phyloP scores from a whole-genome alignment of 2,329 filamentous ascomycete species.

The Alternaria arbusti region DNA sequence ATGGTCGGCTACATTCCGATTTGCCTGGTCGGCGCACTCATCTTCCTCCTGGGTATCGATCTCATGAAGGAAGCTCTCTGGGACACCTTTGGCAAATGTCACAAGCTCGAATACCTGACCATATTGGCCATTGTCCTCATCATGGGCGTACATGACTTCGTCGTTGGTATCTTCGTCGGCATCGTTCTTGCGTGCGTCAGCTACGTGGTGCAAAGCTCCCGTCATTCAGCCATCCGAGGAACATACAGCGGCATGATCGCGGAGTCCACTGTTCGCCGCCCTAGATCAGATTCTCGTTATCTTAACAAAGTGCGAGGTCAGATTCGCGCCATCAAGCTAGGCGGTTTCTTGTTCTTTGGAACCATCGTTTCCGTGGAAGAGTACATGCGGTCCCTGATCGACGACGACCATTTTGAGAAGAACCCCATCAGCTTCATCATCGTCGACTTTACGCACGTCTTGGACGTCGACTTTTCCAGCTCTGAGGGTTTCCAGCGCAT shows the following conservation, averaged over 20 bases:
- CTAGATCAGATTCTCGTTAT: conserved; percentile 87
- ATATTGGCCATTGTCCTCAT: conserved; percentile 88
- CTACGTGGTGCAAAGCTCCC: conserved; percentile 88
- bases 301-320: conserved; percentile 84
- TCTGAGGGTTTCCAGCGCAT: conserved; percentile 95
- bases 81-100: conserved; percentile 86
- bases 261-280: conserved; percentile 89
- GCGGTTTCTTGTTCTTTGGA: conserved; percentile 97
- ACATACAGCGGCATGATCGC: conserved; percentile 90
- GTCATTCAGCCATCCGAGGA: conserved; percentile 85
- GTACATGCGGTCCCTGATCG: conserved; percentile 79
- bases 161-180: conserved; percentile 89
- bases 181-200: conserved; percentile 91
- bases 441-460: conserved; percentile 87
- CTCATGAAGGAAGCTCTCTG: conserved; percentile 87
- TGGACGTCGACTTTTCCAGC: conserved; percentile 92
- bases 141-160: conserved; percentile 97
- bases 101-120: conserved; percentile 86
- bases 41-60: conserved; percentile 94
- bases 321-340: conserved; percentile 88
- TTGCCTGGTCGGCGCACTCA: conserved; percentile 94
- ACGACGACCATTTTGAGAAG: conserved; percentile 78
- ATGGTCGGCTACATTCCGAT: conserved; percentile 95
- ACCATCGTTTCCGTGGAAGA: conserved; percentile 96
- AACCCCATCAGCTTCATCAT: conserved; percentile 88